Evolutionary conservation across 306 rosid species (phyloP).

Genomic region (Cucumis melo): DNA sequence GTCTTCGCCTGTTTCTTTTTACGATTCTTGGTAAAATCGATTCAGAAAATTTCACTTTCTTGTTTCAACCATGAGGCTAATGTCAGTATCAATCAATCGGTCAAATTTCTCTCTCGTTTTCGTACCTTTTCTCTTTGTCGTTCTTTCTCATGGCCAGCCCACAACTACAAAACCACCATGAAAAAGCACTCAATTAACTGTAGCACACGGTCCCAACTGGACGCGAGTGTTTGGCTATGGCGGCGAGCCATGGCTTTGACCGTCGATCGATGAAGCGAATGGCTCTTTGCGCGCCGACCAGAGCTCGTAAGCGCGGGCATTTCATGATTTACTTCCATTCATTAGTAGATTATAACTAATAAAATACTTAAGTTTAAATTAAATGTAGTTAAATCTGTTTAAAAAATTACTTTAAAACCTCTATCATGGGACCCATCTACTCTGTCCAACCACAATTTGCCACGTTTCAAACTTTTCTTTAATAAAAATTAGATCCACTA

Average conservation of each 20-base stretch:
- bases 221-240: neutral
- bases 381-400: no score
- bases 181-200: neutral
- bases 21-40: neutral
- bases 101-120: neutral
- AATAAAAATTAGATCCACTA: no score
- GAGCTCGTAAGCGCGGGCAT: neutral
- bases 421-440: no score
- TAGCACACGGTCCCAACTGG: neutral
- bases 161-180: neutral
- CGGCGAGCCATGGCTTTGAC: neutral
- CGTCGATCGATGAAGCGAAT: neutral
- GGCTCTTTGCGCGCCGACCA: neutral
- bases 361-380: neutral
- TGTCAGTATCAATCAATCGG: neutral
- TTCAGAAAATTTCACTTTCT: neutral
- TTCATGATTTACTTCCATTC: neutral
- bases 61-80: neutral
- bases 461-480: no score
- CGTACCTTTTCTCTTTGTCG: neutral
- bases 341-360: neutral
- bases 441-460: no score
- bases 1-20: neutral
- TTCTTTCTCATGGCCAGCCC: neutral
- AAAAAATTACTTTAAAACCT: no score